Evolutionary conservation across 1,139 yeast genomes (phyloP), one percentile per base, ranked within the genome.

Genomic region (Suhomyces bribrorum): DNA sequence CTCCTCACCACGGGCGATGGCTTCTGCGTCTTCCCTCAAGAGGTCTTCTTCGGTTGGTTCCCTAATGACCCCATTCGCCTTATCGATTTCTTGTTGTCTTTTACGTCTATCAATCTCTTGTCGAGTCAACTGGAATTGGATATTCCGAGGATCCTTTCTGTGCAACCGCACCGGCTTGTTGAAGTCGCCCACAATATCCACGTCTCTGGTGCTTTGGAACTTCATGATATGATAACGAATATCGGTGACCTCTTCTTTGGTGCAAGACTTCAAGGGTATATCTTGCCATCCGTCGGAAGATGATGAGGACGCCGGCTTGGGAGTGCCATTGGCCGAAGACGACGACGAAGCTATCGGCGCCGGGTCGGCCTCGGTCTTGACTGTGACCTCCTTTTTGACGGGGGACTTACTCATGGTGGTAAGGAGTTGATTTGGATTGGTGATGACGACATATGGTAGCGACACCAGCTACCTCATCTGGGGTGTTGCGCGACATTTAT

Each of bases 141-240:
- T 70, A 56, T 87, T 87, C 51, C 89, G 77, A 1, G 97, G 96
- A 60, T 90, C 97, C 57, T 90, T 89, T 50, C 97, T 75, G 59
- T 89, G 96, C 54, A 90, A 69, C 49, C 96, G 70, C 13, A 90
- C 84, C 0, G 98, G 98, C 43, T 77, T 76, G 36, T 80, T 81
- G 59, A 90, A 90, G 47, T 82, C 82, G 26, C 71, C 69, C 22
- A 70, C 66, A 5, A 94, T 92, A 47, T 86, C 86, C 24, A 92
- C 83, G 32, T 76, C 74, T 50, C 79, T 76, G 46, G 81, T 80
- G 26, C 86, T 74, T 53, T 85, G 95, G 56, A 92, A 88, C 60
- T 84, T 83, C 65, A 90, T 64, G 24, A 92, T 75, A 58, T 92
- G 97, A 46, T 83, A 85, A 44, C 95, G 74, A 36, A 83, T 75